These are phyloP conservation scores for Chrysosporium queenslandicum DNA, from an alignment of 2,329 filamentous ascomycete genomes.

Conservation along the genomic window DNA sequence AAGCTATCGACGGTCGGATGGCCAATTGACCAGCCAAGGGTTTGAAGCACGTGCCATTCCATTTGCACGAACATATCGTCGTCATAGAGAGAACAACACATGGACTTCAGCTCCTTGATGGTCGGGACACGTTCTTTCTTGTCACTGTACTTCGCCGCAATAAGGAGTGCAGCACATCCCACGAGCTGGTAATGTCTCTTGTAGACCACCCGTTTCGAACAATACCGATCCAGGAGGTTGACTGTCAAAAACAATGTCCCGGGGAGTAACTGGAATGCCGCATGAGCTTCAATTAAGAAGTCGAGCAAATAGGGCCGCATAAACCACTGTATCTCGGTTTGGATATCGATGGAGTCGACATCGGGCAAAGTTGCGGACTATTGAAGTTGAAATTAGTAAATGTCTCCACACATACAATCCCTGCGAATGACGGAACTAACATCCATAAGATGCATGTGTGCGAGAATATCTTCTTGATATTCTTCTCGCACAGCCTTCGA, in stretches of 20 bases:
- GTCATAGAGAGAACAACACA: slow-evolving; percentile 98
- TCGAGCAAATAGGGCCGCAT: slow-evolving; percentile 98
- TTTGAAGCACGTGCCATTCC: slow-evolving; percentile 99
- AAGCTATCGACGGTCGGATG: slow-evolving; percentile 95
- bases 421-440: slow-evolving; percentile 29
- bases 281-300: slow-evolving; percentile 94
- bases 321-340: slow-evolving; percentile 99
- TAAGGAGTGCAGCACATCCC: slow-evolving; percentile 87
- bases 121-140: slow-evolving; percentile 98
- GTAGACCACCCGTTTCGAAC: slow-evolving; percentile 93
- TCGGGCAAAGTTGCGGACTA: slow-evolving; percentile 82
- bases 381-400: slow-evolving; percentile 18
- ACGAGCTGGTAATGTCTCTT: slow-evolving; percentile 98
- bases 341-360: slow-evolving; percentile 96
- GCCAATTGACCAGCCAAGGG: slow-evolving; percentile 88
- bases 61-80: slow-evolving; percentile 99
- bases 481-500: slow-evolving; percentile 77
- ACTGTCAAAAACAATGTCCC: slow-evolving; percentile 93
- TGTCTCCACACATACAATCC: background rate
- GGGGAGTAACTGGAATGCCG: slow-evolving; percentile 83
- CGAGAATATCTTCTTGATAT: slow-evolving; percentile 87
- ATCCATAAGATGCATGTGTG: slow-evolving; percentile 95
- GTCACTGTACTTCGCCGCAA: slow-evolving; percentile 96
- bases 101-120: slow-evolving; percentile 92
- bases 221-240: slow-evolving; percentile 95